phyloP scores from a whole-genome alignment of 2,329 filamentous ascomycete species.

The Talaromyces sp. region DNA sequence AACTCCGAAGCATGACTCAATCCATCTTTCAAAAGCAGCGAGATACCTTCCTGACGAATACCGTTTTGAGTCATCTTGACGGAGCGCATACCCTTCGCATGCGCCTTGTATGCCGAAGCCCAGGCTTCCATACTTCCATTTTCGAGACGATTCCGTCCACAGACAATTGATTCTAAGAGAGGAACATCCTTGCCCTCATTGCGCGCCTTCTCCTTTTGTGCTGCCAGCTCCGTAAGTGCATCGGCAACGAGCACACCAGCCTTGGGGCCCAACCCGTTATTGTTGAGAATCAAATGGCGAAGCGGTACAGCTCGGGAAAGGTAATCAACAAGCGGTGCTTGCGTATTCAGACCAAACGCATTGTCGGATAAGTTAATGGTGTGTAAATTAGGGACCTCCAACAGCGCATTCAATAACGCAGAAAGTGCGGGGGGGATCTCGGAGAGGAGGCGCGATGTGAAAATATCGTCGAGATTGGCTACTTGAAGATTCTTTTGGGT shows the following conservation, averaged over 20 bases:
- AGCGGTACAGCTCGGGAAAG: slow-evolving; percentile 82
- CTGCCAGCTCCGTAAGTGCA: slow-evolving; percentile 75
- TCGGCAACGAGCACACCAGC: slow-evolving; percentile 87
- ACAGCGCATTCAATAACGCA: slow-evolving; percentile 76
- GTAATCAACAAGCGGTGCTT: slow-evolving; percentile 88
- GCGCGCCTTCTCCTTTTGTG: slow-evolving; percentile 72
- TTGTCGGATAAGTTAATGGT: slow-evolving; percentile 97
- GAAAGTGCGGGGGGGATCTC: slow-evolving; percentile 91
- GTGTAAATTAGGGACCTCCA: slow-evolving; percentile 79
- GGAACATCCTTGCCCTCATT: slow-evolving; percentile 66
- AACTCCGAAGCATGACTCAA: slow-evolving; percentile 67
- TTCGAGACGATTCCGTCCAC: slow-evolving; percentile 91
- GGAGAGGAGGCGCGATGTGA: slow-evolving; percentile 85
- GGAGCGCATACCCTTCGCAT: slow-evolving; percentile 70
- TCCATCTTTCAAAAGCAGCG: slow-evolving; percentile 72
- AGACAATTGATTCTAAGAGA: slow-evolving; percentile 91
- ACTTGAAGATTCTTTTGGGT: slow-evolving; percentile 77
- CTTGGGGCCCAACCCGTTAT: slow-evolving; percentile 92
- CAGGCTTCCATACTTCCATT: slow-evolving; percentile 95
- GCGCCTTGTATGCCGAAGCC: slow-evolving; percentile 80
- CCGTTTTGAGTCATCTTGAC: slow-evolving; percentile 99
- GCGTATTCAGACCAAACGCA: slow-evolving; percentile 92
- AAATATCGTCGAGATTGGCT: slow-evolving; percentile 94
- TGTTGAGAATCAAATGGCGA: slow-evolving; percentile 93
- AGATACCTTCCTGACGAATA: slow-evolving; percentile 90